Conservation (phyloP, 2,329 filamentous ascomycete species). For the Botrytis byssoidea region DNA sequence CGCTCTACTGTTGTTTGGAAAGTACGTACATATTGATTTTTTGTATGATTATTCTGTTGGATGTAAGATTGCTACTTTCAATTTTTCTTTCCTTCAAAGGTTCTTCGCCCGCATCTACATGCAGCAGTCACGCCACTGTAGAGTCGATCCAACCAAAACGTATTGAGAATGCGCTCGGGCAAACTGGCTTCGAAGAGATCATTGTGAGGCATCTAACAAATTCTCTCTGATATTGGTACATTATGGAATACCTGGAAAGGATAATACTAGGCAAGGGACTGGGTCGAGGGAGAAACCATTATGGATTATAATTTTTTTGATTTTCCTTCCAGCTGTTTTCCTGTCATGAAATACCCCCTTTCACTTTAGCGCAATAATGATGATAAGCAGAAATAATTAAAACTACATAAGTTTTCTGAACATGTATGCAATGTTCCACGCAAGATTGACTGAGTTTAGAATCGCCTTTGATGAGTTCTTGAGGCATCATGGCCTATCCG, state of each 20-base stretch:
- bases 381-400: background rate
- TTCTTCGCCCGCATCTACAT: background rate
- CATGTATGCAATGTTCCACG: background rate
- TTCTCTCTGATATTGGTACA: background rate
- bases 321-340: no score
- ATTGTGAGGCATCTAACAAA: background rate
- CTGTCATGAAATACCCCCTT: background rate
- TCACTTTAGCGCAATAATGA: background rate
- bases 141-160: background rate
- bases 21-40: background rate
- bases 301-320: background rate
- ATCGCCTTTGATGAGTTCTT: background rate
- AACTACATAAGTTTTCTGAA: background rate
- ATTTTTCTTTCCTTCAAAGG: background rate
- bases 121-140: background rate
- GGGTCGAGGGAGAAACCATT: background rate
- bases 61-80: background rate
- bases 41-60: background rate
- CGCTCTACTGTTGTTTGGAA: background rate
- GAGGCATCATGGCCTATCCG: background rate
- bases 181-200: background rate
- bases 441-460: background rate
- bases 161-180: background rate
- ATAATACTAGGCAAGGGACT: background rate
- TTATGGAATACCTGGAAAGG: background rate